Percentiles rank a stretch among this genome's conserved stretches.
phyloP scores from a whole-genome alignment of 768 basidiomycete genomes.

The Plicaturopsis crispa region DNA sequence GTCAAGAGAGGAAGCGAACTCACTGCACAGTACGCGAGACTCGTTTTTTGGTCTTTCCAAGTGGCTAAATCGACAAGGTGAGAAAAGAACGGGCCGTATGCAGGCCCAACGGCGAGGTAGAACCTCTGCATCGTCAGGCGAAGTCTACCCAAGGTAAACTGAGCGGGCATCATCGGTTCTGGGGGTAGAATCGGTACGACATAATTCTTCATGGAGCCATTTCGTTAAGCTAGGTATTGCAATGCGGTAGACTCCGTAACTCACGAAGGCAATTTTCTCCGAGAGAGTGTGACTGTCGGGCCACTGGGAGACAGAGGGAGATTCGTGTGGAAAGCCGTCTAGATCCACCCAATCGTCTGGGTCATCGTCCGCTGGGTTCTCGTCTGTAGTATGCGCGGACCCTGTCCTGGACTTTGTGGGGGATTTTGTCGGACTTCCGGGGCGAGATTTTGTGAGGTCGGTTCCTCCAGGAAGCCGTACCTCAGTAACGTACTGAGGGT shows the following conservation, averaged over 20 bases:
- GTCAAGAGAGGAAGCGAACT: constrained; percentile 14
- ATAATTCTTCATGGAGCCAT: constrained; percentile 22
- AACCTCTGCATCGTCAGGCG: constrained; percentile 44
- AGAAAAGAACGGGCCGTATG: constrained; percentile 37
- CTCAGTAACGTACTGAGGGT: constrained; percentile 50
- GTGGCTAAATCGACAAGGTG: constrained; percentile 36
- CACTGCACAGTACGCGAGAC: constrained; percentile 44
- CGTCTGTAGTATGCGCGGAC: no score
- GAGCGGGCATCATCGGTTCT: constrained; percentile 26
- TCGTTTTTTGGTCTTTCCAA: constrained; percentile 45
- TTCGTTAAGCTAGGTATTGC: constrained; percentile 7
- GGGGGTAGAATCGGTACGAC: constrained; percentile 42
- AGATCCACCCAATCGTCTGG: no score
- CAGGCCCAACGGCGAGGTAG: constrained; percentile 44
- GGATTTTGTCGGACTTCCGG: no score
- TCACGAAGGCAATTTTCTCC: constrained; percentile 17
- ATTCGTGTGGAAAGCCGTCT: no score
- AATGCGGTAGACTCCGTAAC: constrained; percentile 11
- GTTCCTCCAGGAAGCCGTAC: constrained; percentile 23
- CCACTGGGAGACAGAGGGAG: no score
- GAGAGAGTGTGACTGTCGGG: no score
- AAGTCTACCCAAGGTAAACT: constrained; percentile 49
- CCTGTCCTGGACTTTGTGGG: no score
- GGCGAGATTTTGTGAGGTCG: not conserved
- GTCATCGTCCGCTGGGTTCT: no score